A percentile compares a stretch with the other conserved stretches of the same genome.
Evolutionary conservation across 768 basidiomycete species (phyloP).

Genomic region (Suillus clintonianus): DNA sequence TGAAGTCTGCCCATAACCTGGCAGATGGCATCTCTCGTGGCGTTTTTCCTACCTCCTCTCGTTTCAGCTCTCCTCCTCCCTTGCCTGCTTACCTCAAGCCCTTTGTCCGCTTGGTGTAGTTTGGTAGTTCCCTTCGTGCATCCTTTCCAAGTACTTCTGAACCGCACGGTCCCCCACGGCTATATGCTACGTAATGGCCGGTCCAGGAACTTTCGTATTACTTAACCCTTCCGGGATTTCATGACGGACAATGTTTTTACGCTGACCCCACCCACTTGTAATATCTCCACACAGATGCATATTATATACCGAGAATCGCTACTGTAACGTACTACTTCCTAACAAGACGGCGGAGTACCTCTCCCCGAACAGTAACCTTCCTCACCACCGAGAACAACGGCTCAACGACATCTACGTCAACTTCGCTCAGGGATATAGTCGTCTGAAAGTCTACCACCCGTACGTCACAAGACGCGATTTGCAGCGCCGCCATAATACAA

Average conservation of each 20-base stretch:
- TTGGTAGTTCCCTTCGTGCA: not conserved
- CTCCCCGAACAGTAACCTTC: not conserved
- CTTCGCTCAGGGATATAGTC: not conserved
- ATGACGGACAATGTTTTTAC: not conserved
- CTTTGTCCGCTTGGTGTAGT: slow-evolving; percentile 1
- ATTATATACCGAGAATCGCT: not conserved
- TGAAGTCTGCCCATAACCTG: slow-evolving; percentile 29
- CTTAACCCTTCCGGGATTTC: no score
- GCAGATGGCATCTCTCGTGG: slow-evolving; percentile 42
- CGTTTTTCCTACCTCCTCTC: slow-evolving; percentile 18
- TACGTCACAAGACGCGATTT: not conserved
- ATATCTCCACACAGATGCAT: not conserved
- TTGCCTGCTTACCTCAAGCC: slow-evolving; percentile 4
- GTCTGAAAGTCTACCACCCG: not conserved
- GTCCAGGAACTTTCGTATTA: not conserved
- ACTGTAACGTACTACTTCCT: not conserved
- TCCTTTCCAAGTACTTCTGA: no score
- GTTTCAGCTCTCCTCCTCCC: slow-evolving; percentile 6
- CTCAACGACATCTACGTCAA: not conserved
- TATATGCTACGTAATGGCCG: not conserved
- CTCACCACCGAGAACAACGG: not conserved
- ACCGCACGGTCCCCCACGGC: not conserved
- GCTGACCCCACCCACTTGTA: not conserved
- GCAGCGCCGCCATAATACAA: not conserved
- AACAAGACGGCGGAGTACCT: not conserved